These are phyloP conservation scores for Lasiodiplodia citricola DNA, from an alignment of 2,329 filamentous ascomycete species.

Conservation along the genomic window DNA sequence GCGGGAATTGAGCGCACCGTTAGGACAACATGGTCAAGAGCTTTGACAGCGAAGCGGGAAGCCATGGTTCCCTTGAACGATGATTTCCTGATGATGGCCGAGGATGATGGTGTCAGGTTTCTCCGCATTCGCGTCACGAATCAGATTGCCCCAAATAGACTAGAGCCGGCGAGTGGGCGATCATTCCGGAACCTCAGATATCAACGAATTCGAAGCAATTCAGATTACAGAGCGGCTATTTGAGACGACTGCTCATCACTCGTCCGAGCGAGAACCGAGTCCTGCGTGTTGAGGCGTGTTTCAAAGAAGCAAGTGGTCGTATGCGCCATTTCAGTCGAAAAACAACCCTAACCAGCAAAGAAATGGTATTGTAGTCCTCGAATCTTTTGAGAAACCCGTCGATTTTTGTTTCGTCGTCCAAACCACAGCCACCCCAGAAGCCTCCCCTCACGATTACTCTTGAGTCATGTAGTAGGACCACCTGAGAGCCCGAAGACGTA, in stretches of 20 bases:
- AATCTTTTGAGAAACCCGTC: constrained; percentile 17
- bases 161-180: not conserved
- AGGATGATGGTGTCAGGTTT: not conserved
- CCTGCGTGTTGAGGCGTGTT: not conserved
- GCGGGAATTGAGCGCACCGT: constrained; percentile 20
- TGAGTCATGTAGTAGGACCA: constrained; percentile 19
- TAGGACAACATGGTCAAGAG: constrained; percentile 14
- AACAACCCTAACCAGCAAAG: constrained; percentile 17
- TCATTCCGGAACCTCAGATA: not conserved
- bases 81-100: not conserved
- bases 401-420: constrained; percentile 16
- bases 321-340: not conserved
- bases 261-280: not conserved
- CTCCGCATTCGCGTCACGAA: constrained; percentile 9
- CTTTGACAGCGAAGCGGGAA: constrained; percentile 10
- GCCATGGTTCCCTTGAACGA: not conserved
- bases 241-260: not conserved
- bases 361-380: constrained; percentile 19
- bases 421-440: constrained; percentile 14
- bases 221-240: not conserved
- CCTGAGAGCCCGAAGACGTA: constrained; percentile 23
- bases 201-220: not conserved
- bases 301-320: not conserved
- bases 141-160: not conserved
- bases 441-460: constrained; percentile 11